Base-by-base conservation (phyloP, 805 yeast species). In the Ogataea wickerhamii region DNA sequence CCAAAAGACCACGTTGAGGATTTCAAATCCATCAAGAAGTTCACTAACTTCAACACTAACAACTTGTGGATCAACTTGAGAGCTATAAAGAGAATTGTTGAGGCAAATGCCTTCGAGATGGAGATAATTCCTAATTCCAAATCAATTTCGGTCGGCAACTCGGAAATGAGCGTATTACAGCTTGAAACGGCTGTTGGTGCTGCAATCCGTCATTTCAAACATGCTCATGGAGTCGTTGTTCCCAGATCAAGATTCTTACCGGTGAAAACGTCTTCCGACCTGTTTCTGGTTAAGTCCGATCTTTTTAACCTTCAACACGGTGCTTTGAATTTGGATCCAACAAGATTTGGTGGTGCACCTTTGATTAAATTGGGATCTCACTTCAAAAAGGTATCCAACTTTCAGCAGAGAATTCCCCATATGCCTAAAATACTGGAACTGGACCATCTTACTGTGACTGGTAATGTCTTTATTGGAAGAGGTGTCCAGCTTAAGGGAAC, bases 111-210 rank as follows among this genome's bases (percentile, higher is more conserved):
- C 45, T 76, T 93, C 55, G 78, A 82, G 60, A 77, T 86, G 70
- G 98, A 93, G 69, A 93, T 93, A 64, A 93, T 93, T 67, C 98
- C 98, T 61, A 93, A 93, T 70, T 76, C 74, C 53, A 93, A 93
- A 71, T 71, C 93, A 36, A 80, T 93, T 59, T 74, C 79, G 37
- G 74, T 75, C 52, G 95, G 95, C 43, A 77, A 78, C 50, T 68
- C 71, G 36, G 96, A 89, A 50, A 73, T 83, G 52, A 81, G 82
- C 58, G 97, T 91, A 36, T 69, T 91, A 58, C 98, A 91, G 71
- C 79, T 93, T 60, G 98, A 93, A 73, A 93, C 98, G 35, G 98
- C 98, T 20, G 96, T 87, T 53, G 98, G 98, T 73, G 98, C 98
- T 27, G 98, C 98, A 33, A 93, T 93, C 61, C 85, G 95, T 68